Evolutionary conservation across 176 grass and related monocot genomes (phyloP).

Genomic region (Carex kokanica): DNA sequence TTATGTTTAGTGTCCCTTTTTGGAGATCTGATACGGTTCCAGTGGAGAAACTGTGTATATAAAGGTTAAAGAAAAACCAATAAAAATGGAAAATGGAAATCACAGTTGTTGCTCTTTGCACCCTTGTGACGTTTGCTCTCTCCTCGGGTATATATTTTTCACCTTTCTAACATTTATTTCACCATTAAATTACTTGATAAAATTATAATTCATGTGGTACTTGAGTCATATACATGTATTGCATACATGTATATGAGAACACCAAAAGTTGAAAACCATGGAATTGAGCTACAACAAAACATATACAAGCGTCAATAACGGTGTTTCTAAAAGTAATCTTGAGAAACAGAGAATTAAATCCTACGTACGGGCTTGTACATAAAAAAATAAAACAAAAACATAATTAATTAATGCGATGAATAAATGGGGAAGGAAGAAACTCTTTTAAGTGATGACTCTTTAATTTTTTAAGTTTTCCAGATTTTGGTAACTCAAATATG

Average conservation of each 20-base stretch:
- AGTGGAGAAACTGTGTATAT: no score
- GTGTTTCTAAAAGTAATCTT: not conserved
- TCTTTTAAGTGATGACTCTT: not conserved
- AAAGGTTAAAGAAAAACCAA: not conserved
- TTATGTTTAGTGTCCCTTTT: no score
- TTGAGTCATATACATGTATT: not conserved
- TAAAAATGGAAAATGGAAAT: not conserved
- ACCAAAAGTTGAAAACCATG: no score
- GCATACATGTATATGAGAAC: no score
- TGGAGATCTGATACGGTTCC: no score
- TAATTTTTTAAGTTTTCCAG: not conserved
- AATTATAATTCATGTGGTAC: not conserved
- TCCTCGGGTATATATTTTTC: not conserved
- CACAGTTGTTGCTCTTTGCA: not conserved
- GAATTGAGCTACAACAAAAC: no score
- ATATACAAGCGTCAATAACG: not conserved
- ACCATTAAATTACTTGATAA: not conserved
- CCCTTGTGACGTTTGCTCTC: not conserved
- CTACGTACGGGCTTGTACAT: not conserved
- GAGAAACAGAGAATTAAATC: not conserved
- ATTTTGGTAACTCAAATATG: not conserved
- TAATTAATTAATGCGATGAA: not conserved
- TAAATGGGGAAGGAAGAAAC: not conserved
- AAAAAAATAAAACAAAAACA: not conserved
- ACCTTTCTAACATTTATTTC: not conserved